phyloP scores from a whole-genome alignment of 2,329 filamentous ascomycete species.

The Didymosphaeria variabile region DNA sequence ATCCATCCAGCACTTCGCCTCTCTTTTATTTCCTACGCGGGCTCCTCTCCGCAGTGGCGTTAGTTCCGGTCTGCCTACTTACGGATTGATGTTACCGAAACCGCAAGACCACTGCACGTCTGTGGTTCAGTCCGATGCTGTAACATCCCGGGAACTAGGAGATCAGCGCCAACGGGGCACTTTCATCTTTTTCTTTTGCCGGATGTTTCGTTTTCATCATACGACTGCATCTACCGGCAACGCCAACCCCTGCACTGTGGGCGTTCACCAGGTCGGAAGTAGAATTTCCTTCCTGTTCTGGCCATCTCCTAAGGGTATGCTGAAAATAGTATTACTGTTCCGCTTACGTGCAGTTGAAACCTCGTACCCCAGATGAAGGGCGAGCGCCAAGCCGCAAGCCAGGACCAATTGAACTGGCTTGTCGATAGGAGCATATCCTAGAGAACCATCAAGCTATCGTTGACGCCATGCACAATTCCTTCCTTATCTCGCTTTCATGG shows the following conservation, averaged over 20 bases:
- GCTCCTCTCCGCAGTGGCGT: background rate
- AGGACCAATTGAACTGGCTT: conserved; percentile 28
- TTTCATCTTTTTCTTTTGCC: conserved; percentile 18
- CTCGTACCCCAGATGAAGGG: conserved; percentile 40
- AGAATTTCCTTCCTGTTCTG: conserved; percentile 22
- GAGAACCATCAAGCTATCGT: conserved; percentile 31
- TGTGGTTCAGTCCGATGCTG: conserved; percentile 5
- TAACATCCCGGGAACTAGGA: conserved; percentile 7
- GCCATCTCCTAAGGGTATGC: conserved; percentile 26
- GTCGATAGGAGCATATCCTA: conserved; percentile 29
- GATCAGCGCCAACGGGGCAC: conserved; percentile 4
- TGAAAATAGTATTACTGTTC: conserved; percentile 43
- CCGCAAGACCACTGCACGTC: background rate
- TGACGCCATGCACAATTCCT: conserved; percentile 42
- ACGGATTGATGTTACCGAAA: conserved; percentile 9
- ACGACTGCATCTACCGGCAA: conserved; percentile 16
- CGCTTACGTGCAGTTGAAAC: conserved; percentile 34
- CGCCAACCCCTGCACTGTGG: conserved; percentile 13
- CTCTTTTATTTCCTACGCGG: conserved; percentile 9
- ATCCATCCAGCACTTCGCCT: conserved; percentile 6
- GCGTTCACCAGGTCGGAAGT: conserved; percentile 13
- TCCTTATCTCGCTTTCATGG: conserved; percentile 32
- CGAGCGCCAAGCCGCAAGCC: conserved; percentile 31
- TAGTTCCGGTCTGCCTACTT: background rate
- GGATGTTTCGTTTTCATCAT: conserved; percentile 24